A percentile compares a stretch with the other conserved stretches of the same genome.
phyloP scores from a whole-genome alignment of 257 asterid species.

The Striga asiatica region DNA sequence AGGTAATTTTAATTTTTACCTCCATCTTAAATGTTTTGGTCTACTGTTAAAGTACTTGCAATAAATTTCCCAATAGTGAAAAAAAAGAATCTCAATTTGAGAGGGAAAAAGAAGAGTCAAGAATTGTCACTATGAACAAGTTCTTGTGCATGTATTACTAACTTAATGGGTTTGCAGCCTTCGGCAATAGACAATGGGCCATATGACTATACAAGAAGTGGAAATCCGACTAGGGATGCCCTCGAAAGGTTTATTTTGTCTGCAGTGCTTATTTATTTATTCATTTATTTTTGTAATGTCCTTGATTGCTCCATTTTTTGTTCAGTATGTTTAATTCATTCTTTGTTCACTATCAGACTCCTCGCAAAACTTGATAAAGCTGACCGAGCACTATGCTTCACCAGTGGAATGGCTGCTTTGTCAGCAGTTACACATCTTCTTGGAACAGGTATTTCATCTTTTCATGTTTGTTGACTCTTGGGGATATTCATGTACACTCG shows the following conservation, averaged over 20 bases:
- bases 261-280: slow-evolving; percentile 1
- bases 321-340: neutral
- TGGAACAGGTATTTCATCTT: slow-evolving; percentile 38
- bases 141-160: neutral
- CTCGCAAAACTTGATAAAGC: slow-evolving; percentile 91
- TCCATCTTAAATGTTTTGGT: neutral
- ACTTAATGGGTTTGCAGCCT: slow-evolving; percentile 43
- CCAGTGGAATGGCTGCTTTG: slow-evolving; percentile 99
- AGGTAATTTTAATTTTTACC: slow-evolving; percentile 30
- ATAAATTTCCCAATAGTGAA: too few species aligned
- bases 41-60: too few species aligned
- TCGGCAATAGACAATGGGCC: slow-evolving; percentile 69
- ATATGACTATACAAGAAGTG: slow-evolving; percentile 94
- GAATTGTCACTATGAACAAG: too few species aligned
- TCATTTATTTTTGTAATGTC: neutral
- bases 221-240: slow-evolving; percentile 90
- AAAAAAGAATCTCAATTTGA: too few species aligned
- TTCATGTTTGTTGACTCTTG: neutral
- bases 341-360: slow-evolving; percentile 39
- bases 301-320: neutral
- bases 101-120: too few species aligned
- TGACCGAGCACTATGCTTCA: slow-evolving; percentile 79
- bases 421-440: slow-evolving; percentile 82
- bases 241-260: slow-evolving; percentile 57
- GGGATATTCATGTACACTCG: too few species aligned